Evolutionary conservation across 192 early-diverging fungal genomes (phyloP).

Genomic region (Coemansia sp.): DNA sequence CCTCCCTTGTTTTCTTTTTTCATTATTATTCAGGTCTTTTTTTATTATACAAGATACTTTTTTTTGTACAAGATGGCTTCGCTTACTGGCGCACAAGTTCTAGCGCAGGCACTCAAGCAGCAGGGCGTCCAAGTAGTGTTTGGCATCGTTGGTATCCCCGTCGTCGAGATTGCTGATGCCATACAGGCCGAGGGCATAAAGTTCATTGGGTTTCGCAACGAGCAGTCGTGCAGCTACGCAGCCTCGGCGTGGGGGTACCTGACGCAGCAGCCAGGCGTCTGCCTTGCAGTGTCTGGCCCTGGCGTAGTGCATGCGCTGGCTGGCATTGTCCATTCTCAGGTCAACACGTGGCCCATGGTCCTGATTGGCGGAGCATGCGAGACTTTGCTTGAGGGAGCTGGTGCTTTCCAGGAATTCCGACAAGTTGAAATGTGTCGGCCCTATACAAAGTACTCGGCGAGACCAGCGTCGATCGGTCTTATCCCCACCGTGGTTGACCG

Average conservation of each 20-base stretch:
- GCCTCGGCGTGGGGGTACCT: slow-evolving; percentile 66
- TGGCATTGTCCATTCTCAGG: slow-evolving; percentile 66
- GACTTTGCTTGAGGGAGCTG: slow-evolving; percentile 54
- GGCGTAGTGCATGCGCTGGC: slow-evolving; percentile 73
- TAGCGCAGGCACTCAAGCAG: slow-evolving; percentile 59
- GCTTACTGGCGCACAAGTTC: slow-evolving; percentile 58
- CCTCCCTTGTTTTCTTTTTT: neutral
- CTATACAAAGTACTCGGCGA: slow-evolving; percentile 60
- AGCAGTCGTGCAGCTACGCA: slow-evolving; percentile 73
- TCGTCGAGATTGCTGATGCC: slow-evolving; percentile 75
- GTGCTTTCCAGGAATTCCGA: slow-evolving; percentile 70
- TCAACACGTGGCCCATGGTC: slow-evolving; percentile 70
- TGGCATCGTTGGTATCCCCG: slow-evolving; percentile 78
- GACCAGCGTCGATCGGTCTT: slow-evolving; percentile 50
- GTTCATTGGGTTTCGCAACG: slow-evolving; percentile 74
- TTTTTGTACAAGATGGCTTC: slow-evolving; percentile 1
- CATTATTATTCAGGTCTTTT: neutral
- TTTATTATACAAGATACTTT: neutral
- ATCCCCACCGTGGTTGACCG: slow-evolving; percentile 58
- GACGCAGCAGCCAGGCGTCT: slow-evolving; percentile 63
- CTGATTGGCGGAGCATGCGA: slow-evolving; percentile 65
- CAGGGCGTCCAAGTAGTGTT: slow-evolving; percentile 66
- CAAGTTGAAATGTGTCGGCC: slow-evolving; percentile 65
- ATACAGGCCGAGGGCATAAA: slow-evolving; percentile 64
- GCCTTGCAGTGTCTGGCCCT: slow-evolving; percentile 68